Evolutionary conservation across 805 yeast genomes (phyloP), one percentile per base, ranked within the genome.

Genomic region (Ogataea nonfermentans): DNA sequence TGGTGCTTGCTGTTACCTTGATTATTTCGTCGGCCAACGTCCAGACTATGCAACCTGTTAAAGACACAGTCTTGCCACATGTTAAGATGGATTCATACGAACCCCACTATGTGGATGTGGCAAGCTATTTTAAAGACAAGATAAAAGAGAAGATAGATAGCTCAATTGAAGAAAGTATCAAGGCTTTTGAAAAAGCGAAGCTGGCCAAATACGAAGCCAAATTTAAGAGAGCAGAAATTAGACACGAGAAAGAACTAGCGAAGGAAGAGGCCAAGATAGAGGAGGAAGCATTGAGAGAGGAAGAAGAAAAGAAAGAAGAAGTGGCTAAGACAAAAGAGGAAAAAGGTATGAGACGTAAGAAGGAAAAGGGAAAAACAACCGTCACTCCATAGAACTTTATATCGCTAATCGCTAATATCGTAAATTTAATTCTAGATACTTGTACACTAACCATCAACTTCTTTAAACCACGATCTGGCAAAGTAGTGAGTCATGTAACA

Each of bases 381-480:
- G n/a, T n/a, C n/a, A n/a, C n/a, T n/a, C n/a, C n/a, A n/a, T n/a
- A n/a, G n/a, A n/a, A n/a, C n/a, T 19, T 19, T 74, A 76, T 48
- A 66, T 68, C 26, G 81, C 80, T 38, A 28, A 29, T 38, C 41
- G 8, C 49, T 46, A 14, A 32, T 45, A 11, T 46, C 49, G 19
- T 46, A 44, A n/a, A n/a, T n/a, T n/a, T n/a, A n/a, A n/a, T n/a
- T n/a, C n/a, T n/a, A n/a, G n/a, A n/a, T n/a, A n/a, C n/a, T 4
- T 9, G 12, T 14, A 25, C 15, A n/a, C 2, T 11, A 19, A 5
- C n/a, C n/a, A 20, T 22, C 16, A 11, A 40, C 37, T 14, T 33
- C 40, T 12, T 20, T n/a, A n/a, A 37, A 34, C 56, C 55, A 53
- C 16, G 52, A 45, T 9, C 48, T 45, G 8, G 51, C 43, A 25